A percentile compares a stretch with the other conserved stretches of the same genome.
phyloP scores from a whole-genome alignment of 164 flowering plant genomes.

The Magnolia kwangsiensis region DNA sequence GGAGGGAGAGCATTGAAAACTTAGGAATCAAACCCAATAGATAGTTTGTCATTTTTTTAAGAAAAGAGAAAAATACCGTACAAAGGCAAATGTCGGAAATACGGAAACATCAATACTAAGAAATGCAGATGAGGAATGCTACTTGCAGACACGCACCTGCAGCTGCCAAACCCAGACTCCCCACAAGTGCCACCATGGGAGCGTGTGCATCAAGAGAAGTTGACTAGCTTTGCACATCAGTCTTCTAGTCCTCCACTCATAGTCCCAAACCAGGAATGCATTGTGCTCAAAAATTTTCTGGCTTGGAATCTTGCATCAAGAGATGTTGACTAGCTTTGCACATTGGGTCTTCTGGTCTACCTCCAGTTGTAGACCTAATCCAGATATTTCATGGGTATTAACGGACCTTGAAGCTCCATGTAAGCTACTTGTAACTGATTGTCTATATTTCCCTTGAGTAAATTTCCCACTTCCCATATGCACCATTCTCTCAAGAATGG shows the following conservation, averaged over 20 bases:
- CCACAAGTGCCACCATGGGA: too few species aligned
- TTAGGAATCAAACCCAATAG: too few species aligned
- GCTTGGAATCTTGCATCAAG: constrained; percentile 15
- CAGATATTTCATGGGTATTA: constrained; percentile 59
- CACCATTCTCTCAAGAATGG: constrained; percentile 93
- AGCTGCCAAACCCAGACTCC: too few species aligned
- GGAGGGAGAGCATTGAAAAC: too few species aligned
- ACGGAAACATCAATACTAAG: too few species aligned
- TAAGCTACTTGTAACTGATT: constrained; percentile 61
- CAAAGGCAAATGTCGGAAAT: too few species aligned
- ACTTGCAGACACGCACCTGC: too few species aligned
- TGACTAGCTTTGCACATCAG: constrained; percentile 67
- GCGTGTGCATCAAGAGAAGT: constrained; percentile 26
- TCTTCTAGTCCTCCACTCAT: constrained; percentile 57
- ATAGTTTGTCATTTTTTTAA: too few species aligned
- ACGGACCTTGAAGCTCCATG: constrained; percentile 74
- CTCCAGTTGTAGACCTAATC: constrained; percentile 65
- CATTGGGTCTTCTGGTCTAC: constrained; percentile 53
- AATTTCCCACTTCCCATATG: constrained; percentile 64
- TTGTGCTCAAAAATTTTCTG: too few species aligned
- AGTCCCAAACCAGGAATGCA: constrained; percentile 43
- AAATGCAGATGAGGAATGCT: too few species aligned
- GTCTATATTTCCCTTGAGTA: constrained; percentile 69
- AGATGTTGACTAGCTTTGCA: constrained; percentile 65
- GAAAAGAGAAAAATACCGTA: too few species aligned